phyloP scores from a whole-genome alignment of 805 yeast genomes.

The Kodamaea laetipori region DNA sequence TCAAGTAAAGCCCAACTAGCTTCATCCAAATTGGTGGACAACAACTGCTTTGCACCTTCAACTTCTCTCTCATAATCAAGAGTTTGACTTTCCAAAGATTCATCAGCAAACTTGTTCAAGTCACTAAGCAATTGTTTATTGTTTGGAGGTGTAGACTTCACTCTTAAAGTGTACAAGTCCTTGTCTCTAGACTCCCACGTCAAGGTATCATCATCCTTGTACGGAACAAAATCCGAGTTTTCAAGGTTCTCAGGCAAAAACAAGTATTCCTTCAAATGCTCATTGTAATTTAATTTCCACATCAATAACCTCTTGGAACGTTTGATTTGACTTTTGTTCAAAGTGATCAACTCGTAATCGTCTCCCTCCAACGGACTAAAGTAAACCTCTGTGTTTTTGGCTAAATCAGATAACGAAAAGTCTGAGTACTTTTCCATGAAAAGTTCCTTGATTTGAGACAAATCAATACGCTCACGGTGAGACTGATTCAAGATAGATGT shows the following conservation, averaged over 20 bases:
- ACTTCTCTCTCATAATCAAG: conserved; percentile 17
- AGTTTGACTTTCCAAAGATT: conserved; percentile 14
- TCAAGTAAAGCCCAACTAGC: conserved; percentile 21
- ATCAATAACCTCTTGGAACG: conserved; percentile 40
- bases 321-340: conserved; percentile 30
- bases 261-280: conserved; percentile 24
- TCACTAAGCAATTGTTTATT: conserved; percentile 11
- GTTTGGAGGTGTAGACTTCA: background rate
- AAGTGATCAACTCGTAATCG: conserved; percentile 34
- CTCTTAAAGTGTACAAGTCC: conserved; percentile 11
- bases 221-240: conserved; percentile 24
- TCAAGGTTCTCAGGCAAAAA: conserved; percentile 19
- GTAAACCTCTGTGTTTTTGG: conserved; percentile 36
- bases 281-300: conserved; percentile 40
- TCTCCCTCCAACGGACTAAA: conserved; percentile 30
- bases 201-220: conserved; percentile 32
- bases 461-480: conserved; percentile 32
- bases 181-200: conserved; percentile 27
- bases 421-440: conserved; percentile 30
- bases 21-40: conserved; percentile 10
- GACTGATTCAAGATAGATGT: conserved; percentile 31
- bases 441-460: conserved; percentile 28
- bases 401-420: conserved; percentile 29
- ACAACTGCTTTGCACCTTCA: conserved; percentile 20
- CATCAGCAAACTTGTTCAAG: conserved; percentile 20